Percentiles rank a stretch among this genome's conserved stretches.
Evolutionary conservation across 148 eudicot species (phyloP).

Genomic region (Vaccinium macrocarpon): DNA sequence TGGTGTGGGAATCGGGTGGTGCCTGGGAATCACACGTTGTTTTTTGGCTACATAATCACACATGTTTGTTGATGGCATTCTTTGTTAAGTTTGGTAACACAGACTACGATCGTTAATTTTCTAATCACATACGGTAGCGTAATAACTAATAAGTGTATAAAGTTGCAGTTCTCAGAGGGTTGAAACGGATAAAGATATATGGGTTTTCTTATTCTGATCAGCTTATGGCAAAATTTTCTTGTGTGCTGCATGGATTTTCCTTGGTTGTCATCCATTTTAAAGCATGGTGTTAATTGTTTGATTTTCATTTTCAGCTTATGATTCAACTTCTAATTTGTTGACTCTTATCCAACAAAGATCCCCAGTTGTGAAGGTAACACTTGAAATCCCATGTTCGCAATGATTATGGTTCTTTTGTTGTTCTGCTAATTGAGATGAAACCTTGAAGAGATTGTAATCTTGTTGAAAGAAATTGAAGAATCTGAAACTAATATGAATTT

Average conservation of each 20-base stretch:
- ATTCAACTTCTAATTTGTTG: constrained; percentile 42
- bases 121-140: not conserved
- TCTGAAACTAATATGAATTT: not conserved
- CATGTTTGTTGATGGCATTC: not conserved
- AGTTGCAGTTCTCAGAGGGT: not conserved
- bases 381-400: not conserved
- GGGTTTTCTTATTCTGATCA: not conserved
- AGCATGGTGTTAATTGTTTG: constrained; percentile 11
- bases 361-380: constrained; percentile 74
- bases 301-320: constrained; percentile 55
- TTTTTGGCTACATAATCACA: not conserved
- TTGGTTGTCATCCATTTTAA: constrained; percentile 4
- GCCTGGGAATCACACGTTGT: not conserved
- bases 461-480: not conserved
- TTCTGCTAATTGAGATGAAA: not conserved
- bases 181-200: not conserved
- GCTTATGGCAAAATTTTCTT: not conserved
- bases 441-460: not conserved
- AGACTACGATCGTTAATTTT: not conserved
- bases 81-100: not conserved
- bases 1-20: too few relatives aligned
- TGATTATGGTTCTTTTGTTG: not conserved
- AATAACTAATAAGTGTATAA: not conserved
- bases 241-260: not conserved
- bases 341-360: constrained; percentile 86